phyloP scores from a whole-genome alignment of 352 stramenopile species.

The Phytophthora ramorum region DNA sequence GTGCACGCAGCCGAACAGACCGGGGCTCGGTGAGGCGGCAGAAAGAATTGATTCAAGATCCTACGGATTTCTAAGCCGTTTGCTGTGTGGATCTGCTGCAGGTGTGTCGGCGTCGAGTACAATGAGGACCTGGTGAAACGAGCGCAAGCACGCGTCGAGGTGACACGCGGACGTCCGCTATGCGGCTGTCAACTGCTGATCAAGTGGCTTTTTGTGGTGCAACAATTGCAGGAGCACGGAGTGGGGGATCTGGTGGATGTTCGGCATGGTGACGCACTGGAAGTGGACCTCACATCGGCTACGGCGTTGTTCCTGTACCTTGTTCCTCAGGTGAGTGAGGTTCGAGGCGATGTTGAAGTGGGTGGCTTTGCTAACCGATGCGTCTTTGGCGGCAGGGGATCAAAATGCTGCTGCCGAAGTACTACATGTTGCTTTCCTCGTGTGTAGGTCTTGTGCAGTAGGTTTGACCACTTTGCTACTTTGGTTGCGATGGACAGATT shows the following conservation, averaged over 20 bases:
- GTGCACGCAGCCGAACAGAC: slow-evolving; percentile 61
- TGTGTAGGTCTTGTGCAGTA: not conserved
- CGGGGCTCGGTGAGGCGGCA: slow-evolving; percentile 41
- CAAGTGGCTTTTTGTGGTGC: not conserved
- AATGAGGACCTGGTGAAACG: slow-evolving; percentile 63
- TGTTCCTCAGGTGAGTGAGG: slow-evolving; percentile 61
- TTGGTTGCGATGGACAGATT: slow-evolving; percentile 43
- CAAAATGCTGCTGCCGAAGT: slow-evolving; percentile 79
- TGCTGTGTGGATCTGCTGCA: slow-evolving; percentile 22
- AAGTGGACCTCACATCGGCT: slow-evolving; percentile 62
- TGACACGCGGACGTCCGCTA: slow-evolving; percentile 24
- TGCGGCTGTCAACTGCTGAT: no score
- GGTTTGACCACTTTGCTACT: not conserved
- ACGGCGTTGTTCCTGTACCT: slow-evolving; percentile 87
- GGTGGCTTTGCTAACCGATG: slow-evolving; percentile 8
- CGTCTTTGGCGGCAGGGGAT: slow-evolving; percentile 50
- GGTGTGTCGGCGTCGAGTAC: slow-evolving; percentile 82
- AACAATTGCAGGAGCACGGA: slow-evolving; percentile 43
- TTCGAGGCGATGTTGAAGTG: slow-evolving; percentile 16
- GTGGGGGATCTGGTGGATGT: slow-evolving; percentile 61
- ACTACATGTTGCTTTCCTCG: slow-evolving; percentile 25
- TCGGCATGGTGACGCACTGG: slow-evolving; percentile 64
- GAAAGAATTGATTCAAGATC: not conserved
- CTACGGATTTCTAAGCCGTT: not conserved
- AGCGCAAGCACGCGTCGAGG: slow-evolving; percentile 51